These are phyloP conservation scores for Aspergillus intermedius DNA, from an alignment of 2,329 filamentous ascomycete genomes.

Conservation along the genomic window DNA sequence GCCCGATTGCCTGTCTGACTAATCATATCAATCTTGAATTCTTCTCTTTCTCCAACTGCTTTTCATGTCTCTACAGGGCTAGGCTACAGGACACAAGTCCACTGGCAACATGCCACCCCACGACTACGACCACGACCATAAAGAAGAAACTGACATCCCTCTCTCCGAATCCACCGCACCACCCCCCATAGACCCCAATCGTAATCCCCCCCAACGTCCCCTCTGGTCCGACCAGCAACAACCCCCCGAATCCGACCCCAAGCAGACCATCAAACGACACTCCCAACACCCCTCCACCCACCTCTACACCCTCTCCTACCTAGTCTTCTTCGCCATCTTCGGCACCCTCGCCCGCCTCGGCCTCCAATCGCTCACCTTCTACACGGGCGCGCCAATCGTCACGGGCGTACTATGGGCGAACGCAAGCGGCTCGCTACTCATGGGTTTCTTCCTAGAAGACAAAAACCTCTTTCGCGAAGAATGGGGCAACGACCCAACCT, in stretches of 20 bases:
- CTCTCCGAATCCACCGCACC: constrained; percentile 27
- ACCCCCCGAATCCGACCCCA: constrained; percentile 28
- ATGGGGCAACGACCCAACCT: constrained; percentile 42
- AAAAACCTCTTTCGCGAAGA: constrained; percentile 65
- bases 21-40: background rate
- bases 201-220: constrained; percentile 31
- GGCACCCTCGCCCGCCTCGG: constrained; percentile 80
- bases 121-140: too few species aligned
- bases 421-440: constrained; percentile 68
- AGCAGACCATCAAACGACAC: constrained; percentile 18
- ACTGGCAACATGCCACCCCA: too few species aligned
- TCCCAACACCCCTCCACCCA: constrained; percentile 49
- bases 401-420: constrained; percentile 83
- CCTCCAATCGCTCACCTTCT: constrained; percentile 69
- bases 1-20: too few species aligned
- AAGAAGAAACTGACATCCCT: constrained; percentile 1
- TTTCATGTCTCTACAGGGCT: too few species aligned
- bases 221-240: constrained; percentile 4
- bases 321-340: constrained; percentile 76
- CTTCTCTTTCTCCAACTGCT: background rate
- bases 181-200: constrained; percentile 40
- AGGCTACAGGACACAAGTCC: too few species aligned
- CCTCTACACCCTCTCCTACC: constrained; percentile 69
- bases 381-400: constrained; percentile 67
- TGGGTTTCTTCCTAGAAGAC: constrained; percentile 83